A percentile compares a stretch with the other conserved stretches of the same genome.
Conservation (phyloP, 805 yeast species). For the Yarrowia deformans region DNA sequence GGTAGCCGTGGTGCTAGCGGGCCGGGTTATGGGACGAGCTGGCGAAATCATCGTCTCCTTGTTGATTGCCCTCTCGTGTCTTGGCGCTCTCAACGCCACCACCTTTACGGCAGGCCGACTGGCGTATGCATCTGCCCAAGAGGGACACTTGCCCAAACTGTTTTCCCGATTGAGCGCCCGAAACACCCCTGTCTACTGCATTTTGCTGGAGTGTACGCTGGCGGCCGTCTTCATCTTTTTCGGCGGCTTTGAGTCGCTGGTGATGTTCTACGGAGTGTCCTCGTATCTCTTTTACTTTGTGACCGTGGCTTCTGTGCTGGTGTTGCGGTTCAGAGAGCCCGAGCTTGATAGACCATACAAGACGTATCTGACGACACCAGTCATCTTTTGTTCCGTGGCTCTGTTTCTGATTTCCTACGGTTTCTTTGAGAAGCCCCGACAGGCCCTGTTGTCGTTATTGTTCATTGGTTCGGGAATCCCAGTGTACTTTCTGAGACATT, state of each 20-base stretch:
- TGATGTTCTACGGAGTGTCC: slow-evolving; percentile 52
- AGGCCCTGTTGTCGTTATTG: slow-evolving; percentile 46
- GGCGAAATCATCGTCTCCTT: slow-evolving; percentile 49
- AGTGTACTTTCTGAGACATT: slow-evolving; percentile 44
- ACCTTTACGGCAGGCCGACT: slow-evolving; percentile 51
- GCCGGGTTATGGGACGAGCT: slow-evolving; percentile 46
- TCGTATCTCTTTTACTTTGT: slow-evolving; percentile 49
- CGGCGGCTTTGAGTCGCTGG: slow-evolving; percentile 52
- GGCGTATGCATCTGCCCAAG: slow-evolving; percentile 51
- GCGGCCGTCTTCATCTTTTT: slow-evolving; percentile 49
- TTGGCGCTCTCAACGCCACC: slow-evolving; percentile 55
- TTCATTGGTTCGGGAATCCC: slow-evolving; percentile 50
- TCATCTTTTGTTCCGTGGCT: slow-evolving; percentile 52
- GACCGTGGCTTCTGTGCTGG: slow-evolving; percentile 52
- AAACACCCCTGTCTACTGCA: slow-evolving; percentile 51
- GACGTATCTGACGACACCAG: slow-evolving; percentile 51
- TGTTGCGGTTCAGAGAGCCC: slow-evolving; percentile 51
- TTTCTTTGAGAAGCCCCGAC: slow-evolving; percentile 50
- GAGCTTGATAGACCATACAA: slow-evolving; percentile 51
- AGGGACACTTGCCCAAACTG: slow-evolving; percentile 49
- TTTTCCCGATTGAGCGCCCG: slow-evolving; percentile 46
- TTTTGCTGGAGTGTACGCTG: slow-evolving; percentile 49
- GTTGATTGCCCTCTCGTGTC: slow-evolving; percentile 52
- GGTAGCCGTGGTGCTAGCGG: slow-evolving; percentile 51
- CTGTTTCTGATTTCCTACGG: slow-evolving; percentile 50